Percentiles rank a stretch among this genome's conserved stretches.
phyloP scores from a whole-genome alignment of 176 grass and related monocot genomes.

The Oryza rufipogon region DNA sequence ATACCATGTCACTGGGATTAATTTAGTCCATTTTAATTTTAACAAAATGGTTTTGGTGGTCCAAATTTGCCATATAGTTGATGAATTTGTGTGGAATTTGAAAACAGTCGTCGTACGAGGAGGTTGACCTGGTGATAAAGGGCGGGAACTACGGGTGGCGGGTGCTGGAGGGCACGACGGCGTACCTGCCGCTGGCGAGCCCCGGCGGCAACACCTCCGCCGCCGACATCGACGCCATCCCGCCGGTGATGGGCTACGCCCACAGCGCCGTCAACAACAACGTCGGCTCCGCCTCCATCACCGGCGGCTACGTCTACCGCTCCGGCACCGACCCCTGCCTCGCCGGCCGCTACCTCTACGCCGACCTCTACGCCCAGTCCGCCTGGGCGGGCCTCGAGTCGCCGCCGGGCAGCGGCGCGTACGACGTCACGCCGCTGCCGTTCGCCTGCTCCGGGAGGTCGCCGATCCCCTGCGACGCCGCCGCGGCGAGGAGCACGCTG shows the following conservation, averaged over 20 bases:
- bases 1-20: too few species aligned
- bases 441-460: constrained; percentile 73
- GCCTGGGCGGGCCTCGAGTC: constrained; percentile 61
- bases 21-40: too few species aligned
- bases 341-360: constrained; percentile 69
- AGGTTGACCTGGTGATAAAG: constrained; percentile 71
- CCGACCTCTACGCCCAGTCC: constrained; percentile 70
- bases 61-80: neutral
- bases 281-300: constrained; percentile 72
- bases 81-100: neutral
- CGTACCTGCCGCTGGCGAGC: constrained; percentile 36
- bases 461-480: constrained; percentile 69
- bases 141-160: constrained; percentile 95
- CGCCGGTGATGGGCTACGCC: constrained; percentile 69
- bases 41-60: too few species aligned
- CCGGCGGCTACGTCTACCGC: constrained; percentile 76
- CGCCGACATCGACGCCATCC: constrained; percentile 64
- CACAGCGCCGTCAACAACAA: constrained; percentile 60
- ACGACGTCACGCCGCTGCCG: constrained; percentile 32
- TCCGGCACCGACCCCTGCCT: constrained; percentile 75
- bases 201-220: constrained; percentile 80
- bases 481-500: constrained; percentile 56
- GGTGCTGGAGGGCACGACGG: constrained; percentile 50
- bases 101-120: constrained; percentile 54
- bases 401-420: constrained; percentile 68